Evolutionary conservation across 306 rosid species (phyloP).

Genomic region (Pachyrhizus erosus): DNA sequence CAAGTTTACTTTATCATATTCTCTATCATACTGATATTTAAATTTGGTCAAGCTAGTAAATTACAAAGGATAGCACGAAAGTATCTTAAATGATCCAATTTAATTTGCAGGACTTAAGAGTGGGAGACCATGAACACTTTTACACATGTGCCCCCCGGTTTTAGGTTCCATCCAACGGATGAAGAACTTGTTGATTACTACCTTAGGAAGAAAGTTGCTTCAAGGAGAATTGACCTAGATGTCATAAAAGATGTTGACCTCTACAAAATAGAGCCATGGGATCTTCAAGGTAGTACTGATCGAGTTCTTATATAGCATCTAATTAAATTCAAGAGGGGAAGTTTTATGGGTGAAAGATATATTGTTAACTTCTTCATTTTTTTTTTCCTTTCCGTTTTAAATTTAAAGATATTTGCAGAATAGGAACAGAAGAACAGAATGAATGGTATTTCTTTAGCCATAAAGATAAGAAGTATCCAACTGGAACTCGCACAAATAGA

Average conservation of each 20-base stretch:
- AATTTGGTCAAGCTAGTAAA: not conserved
- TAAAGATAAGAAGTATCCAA: constrained; percentile 96
- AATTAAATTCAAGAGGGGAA: not conserved
- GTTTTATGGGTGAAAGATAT: not conserved
- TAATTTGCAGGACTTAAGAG: constrained; percentile 49
- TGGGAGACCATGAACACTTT: constrained; percentile 60
- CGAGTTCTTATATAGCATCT: not conserved
- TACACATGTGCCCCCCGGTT: constrained; percentile 90
- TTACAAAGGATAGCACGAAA: not conserved
- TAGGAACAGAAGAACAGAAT: constrained; percentile 87
- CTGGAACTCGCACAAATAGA: constrained; percentile 93
- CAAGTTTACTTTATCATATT: not conserved
- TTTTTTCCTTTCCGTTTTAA: not conserved
- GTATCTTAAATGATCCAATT: constrained; percentile 22
- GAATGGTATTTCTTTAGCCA: constrained; percentile 97
- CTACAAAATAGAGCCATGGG: constrained; percentile 96
- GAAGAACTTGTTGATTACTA: constrained; percentile 97
- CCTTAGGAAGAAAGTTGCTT: constrained; percentile 77
- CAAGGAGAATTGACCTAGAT: constrained; percentile 83
- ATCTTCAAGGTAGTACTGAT: constrained; percentile 74
- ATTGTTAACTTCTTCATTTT: not conserved
- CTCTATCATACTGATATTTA: not conserved
- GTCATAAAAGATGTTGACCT: constrained; percentile 95
- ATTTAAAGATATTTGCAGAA: constrained; percentile 73
- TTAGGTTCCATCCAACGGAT: constrained; percentile 95